A percentile compares a stretch with the other conserved stretches of the same genome.
These are phyloP conservation scores for Gremmenia infestans DNA, from an alignment of 2,329 filamentous ascomycete genomes.

Conservation along the genomic window DNA sequence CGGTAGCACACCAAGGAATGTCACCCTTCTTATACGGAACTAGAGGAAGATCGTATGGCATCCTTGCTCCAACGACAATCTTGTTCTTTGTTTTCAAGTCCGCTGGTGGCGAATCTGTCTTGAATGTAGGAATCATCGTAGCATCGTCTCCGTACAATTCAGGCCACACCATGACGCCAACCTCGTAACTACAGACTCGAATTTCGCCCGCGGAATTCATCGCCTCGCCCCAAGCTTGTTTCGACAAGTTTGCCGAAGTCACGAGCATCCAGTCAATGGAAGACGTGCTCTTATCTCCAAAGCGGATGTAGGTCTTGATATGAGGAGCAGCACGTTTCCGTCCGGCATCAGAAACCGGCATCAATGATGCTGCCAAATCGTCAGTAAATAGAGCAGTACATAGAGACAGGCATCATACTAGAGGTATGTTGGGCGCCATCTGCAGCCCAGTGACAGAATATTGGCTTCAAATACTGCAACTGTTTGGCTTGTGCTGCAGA, in stretches of 20 bases:
- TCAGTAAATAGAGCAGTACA: not conserved
- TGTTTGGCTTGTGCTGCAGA: conserved; percentile 68
- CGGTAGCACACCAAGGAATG: conserved; percentile 71
- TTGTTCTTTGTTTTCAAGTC: conserved; percentile 19
- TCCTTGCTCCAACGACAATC: conserved; percentile 60
- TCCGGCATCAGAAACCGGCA: conserved; percentile 44
- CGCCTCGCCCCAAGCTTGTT: conserved; percentile 79
- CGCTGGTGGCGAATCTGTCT: conserved; percentile 48
- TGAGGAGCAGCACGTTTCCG: conserved; percentile 73
- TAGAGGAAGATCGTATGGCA: conserved; percentile 80
- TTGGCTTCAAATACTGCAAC: conserved; percentile 62
- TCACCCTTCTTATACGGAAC: conserved; percentile 59
- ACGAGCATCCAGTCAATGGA: conserved; percentile 78
- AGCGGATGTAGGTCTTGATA: conserved; percentile 84
- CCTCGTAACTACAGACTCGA: conserved; percentile 75
- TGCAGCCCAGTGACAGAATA: conserved; percentile 73
- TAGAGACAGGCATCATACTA: not conserved
- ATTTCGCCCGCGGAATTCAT: conserved; percentile 52
- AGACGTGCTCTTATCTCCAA: conserved; percentile 33
- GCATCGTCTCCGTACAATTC: conserved; percentile 42
- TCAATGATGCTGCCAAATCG: conserved; percentile 2
- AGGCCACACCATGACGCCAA: conserved; percentile 81
- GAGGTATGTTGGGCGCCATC: conserved; percentile 35
- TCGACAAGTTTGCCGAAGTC: conserved; percentile 88
- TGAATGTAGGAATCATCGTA: conserved; percentile 66